These are phyloP conservation scores for Cadophora luteo-olivacea DNA, from an alignment of 2,329 filamentous ascomycete species.

Conservation along the genomic window DNA sequence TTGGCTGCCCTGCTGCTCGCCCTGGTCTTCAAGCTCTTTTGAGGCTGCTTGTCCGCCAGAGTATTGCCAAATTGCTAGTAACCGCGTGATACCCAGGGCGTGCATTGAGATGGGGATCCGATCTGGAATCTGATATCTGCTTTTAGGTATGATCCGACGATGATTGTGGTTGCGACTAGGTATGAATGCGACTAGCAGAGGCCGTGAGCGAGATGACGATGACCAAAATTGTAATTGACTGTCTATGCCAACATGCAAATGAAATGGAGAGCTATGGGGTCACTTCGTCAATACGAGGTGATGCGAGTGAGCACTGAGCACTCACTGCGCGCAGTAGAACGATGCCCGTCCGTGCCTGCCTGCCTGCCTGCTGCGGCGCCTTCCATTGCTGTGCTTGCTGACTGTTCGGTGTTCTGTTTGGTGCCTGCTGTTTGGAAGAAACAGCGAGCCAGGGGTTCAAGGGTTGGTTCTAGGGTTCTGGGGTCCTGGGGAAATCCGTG, in stretches of 20 bases:
- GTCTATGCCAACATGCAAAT: constrained; percentile 1
- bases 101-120: constrained; percentile 10
- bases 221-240: not conserved
- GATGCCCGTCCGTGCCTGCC: not conserved
- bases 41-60: constrained; percentile 8
- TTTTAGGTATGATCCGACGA: constrained; percentile 4
- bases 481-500: constrained; percentile 8
- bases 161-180: constrained; percentile 5
- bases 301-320: constrained; percentile 3
- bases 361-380: not conserved
- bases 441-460: constrained; percentile 9
- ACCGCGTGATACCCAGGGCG: constrained; percentile 8
- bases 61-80: constrained; percentile 19
- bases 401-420: constrained; percentile 11
- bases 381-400: constrained; percentile 15
- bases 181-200: not conserved
- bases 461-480: too few relatives aligned
- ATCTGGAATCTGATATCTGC: constrained; percentile 15
- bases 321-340: not conserved
- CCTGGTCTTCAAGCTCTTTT: not conserved
- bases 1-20: not conserved
- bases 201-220: constrained; percentile 7
- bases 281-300: constrained; percentile 16
- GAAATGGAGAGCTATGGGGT: not conserved
- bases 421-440: constrained; percentile 17